A percentile compares a stretch with the other conserved stretches of the same genome.
Conservation (phyloP, 768 basidiomycete species). For the Cubamyces sp. region DNA sequence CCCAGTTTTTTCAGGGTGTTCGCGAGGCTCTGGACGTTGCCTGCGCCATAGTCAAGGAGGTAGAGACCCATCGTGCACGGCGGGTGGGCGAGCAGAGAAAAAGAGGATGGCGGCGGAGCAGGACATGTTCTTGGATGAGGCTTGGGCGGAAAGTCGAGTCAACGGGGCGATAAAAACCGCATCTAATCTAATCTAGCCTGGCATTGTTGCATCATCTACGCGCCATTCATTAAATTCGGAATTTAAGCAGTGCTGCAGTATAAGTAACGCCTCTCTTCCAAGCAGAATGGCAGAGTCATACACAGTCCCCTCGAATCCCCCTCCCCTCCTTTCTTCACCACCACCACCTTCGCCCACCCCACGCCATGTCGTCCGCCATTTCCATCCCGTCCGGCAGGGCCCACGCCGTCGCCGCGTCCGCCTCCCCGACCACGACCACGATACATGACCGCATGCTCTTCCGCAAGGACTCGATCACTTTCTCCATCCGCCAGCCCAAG, state of each 20-base stretch:
- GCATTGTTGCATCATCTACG: conserved; percentile 18
- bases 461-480: conserved; percentile 36
- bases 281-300: conserved; percentile 5
- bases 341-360: neutral
- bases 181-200: conserved; percentile 30
- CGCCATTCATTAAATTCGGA: conserved; percentile 19
- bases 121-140: conserved; percentile 19
- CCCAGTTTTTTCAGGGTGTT: conserved; percentile 88
- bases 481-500: conserved; percentile 57
- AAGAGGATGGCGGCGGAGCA: neutral
- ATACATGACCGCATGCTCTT: conserved; percentile 53
- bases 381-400: conserved; percentile 42
- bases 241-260: conserved; percentile 2
- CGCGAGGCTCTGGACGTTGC: conserved; percentile 91
- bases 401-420: conserved; percentile 49
- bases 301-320: neutral
- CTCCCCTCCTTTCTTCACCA: neutral
- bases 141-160: conserved; percentile 15
- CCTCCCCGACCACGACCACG: conserved; percentile 54
- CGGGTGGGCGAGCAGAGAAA: neutral
- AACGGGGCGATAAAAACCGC: conserved; percentile 13
- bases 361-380: conserved; percentile 53
- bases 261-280: neutral
- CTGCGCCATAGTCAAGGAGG: conserved; percentile 96
- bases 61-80: conserved; percentile 61